Base-by-base conservation (phyloP, 805 yeast genomes). In the Teunomyces kruisii region DNA sequence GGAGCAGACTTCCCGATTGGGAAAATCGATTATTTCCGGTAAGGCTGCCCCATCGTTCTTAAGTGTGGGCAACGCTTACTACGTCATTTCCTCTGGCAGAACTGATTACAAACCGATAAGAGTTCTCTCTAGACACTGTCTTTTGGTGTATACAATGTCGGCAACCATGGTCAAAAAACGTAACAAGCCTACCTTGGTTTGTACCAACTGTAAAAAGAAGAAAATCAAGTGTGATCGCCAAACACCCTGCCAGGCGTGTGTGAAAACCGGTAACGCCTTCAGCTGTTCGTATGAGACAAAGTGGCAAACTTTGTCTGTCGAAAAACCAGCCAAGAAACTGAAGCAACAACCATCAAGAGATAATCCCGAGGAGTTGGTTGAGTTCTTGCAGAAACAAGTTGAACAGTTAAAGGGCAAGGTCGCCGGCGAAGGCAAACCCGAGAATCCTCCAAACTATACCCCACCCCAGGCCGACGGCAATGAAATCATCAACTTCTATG, bases 211-310 rank as follows among this genome's bases (percentile, higher is more conserved):
- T 48, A 64, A 64, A 42, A 48, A 56, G 35, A 55, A 61, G 35
- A 67, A 67, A 49, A 58, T 67, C 50, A 64, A 59, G 40, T 67
- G 72, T 48, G 68, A 67, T 46, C 52, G 60, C 30, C 48, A 51
- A 13, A 35, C 49, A 33, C 67, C 67, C 1, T 62, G 67, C 32
- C 54, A 56, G n/a, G 53, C 61, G 19, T 62, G 67, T 40, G 54
- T 58, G 16, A 53, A 53, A 40, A 46, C 53, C 36, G 52, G 57
- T 33, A 41, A 47, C 13, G 53, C 54, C 7, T 45, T 45, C 30
- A 40, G 51, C 9, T 61, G 65, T 29, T 41, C 47, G 9, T 61
- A 61, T 32, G 64, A 61, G 26, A 39, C 53, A 17, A 51, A 49
- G 27, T 51, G 53, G 54, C 26, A 19, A 19, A 19, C 37, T 3